Base-by-base conservation (phyloP, 108 stramenopile species). In the Cyclotella sp. region DNA sequence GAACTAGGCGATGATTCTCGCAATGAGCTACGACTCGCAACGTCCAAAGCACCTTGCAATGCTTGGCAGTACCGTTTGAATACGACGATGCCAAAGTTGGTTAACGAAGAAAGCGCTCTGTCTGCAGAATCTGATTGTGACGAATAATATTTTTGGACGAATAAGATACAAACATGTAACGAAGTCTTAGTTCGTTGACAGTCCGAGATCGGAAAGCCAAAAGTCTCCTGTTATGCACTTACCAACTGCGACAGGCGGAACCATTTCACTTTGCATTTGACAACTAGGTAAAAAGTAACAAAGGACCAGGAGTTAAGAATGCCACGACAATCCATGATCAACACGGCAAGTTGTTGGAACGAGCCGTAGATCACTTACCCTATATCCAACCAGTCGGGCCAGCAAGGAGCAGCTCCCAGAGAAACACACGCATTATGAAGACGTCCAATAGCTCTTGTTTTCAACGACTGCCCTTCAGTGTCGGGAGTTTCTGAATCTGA, bases 311-410 rank as follows among this genome's bases (percentile, higher is more conserved):
- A 44, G 28, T 64, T 16, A 64, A 5, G 0, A 8, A 62, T n/a
- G 42, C 22, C 22, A 19, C 21, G 13, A 64, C 0, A 24, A 43
- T 1, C 43, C n/a, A n/a, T n/a, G n/a, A n/a, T n/a, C n/a, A n/a
- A n/a, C n/a, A n/a, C n/a, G n/a, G n/a, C n/a, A n/a, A n/a, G 5
- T 34, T 26, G 12, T 27, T 24, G 19, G 9, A 27, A 58, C 13
- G 24, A n/a, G 43, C 18, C 16, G 7, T 22, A 26, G 3, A 28
- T 45, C 5, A 64, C 41, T 21, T 1, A 64, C 63, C 43, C 44
- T 45, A 43, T 62, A 62, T 95, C 93, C 51, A 95, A 76, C 90
- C 90, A 95, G 61, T 95, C 93, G 8, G 93, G 93, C 74, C 90
- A 87, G 39, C 81, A 79, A 16, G 93, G 93, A 21, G 91, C 90